Conservation (phyloP, 2,329 filamentous ascomycete species). For the Claviceps monticola region DNA sequence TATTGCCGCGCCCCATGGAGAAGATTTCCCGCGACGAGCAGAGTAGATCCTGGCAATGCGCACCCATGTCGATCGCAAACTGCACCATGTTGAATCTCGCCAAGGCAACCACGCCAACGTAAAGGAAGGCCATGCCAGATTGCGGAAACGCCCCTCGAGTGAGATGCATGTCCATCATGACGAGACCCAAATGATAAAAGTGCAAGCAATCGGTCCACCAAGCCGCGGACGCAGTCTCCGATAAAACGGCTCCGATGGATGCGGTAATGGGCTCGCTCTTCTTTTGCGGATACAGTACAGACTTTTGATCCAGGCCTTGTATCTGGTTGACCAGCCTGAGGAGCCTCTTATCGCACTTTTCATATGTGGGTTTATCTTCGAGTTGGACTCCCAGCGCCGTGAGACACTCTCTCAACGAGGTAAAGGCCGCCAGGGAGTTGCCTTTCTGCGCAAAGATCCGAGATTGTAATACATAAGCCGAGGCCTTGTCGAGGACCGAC, state of each 20-base stretch:
- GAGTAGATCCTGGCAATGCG: conserved; percentile 49
- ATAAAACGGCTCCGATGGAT: conserved; percentile 54
- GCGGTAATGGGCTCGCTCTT: conserved; percentile 39
- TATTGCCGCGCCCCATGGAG: conserved; percentile 53
- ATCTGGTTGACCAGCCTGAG: conserved; percentile 46
- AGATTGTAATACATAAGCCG: conserved; percentile 71
- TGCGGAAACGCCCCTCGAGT: conserved; percentile 53
- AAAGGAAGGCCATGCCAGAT: conserved; percentile 52
- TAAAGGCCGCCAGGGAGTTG: conserved; percentile 54
- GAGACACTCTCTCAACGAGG: conserved; percentile 57
- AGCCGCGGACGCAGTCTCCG: conserved; percentile 54
- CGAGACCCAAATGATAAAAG: conserved; percentile 58
- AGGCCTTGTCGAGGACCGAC: conserved; percentile 64
- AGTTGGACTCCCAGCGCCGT: conserved; percentile 53
- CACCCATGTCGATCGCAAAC: conserved; percentile 51
- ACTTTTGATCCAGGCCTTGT: conserved; percentile 37
- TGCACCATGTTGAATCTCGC: conserved; percentile 58
- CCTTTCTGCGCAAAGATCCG: conserved; percentile 64
- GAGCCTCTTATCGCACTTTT: conserved; percentile 67
- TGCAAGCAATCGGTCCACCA: conserved; percentile 60
- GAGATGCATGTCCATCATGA: conserved; percentile 54
- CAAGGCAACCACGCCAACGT: conserved; percentile 53
- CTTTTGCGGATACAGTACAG: conserved; percentile 29
- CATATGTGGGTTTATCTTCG: conserved; percentile 51
- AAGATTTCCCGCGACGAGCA: conserved; percentile 49